phyloP scores from a whole-genome alignment of 345 rosid species.

The Melaleuca alternifolia region DNA sequence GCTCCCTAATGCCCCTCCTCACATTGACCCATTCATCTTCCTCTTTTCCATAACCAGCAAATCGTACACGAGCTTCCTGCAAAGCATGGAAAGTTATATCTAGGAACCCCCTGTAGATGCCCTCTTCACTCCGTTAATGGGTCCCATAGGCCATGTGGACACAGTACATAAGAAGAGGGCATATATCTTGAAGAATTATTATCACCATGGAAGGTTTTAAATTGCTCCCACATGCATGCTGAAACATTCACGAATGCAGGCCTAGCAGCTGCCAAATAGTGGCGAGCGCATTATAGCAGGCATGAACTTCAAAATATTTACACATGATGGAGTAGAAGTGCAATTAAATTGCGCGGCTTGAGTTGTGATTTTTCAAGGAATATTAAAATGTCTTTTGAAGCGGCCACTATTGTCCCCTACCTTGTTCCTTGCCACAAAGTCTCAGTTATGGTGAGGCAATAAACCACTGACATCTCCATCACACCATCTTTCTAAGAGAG shows the following conservation, averaged over 20 bases:
- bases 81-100: background rate
- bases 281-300: background rate
- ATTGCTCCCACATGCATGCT: background rate
- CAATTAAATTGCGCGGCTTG: background rate
- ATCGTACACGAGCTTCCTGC: conserved; percentile 86
- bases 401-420: background rate
- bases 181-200: background rate
- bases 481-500: background rate
- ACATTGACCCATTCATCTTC: conserved; percentile 93
- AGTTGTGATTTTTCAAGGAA: background rate
- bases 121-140: background rate
- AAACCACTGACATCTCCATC: background rate
- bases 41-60: conserved; percentile 46
- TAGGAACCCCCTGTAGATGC: background rate
- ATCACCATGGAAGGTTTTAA: background rate
- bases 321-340: background rate
- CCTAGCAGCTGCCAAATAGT: background rate
- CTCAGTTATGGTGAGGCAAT: background rate
- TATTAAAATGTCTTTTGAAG: background rate
- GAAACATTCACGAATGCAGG: background rate
- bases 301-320: background rate
- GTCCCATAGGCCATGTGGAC: background rate
- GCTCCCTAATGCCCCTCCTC: conserved; percentile 43
- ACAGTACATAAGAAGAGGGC: background rate
- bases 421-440: background rate